phyloP scores from a whole-genome alignment of 306 rosid genomes.

The Vigna mungo region DNA sequence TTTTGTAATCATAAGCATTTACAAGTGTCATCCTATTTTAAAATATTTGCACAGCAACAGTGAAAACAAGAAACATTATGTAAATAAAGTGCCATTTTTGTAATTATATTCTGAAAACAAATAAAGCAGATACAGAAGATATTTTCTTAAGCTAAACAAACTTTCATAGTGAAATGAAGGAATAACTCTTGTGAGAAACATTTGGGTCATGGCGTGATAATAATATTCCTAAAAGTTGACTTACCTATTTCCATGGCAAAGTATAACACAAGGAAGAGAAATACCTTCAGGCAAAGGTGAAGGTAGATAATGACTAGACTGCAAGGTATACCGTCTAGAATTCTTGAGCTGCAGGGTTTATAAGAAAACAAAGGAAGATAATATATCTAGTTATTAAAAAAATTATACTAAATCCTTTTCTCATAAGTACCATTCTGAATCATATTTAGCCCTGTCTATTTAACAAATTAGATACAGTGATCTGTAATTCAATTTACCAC shows the following conservation, averaged over 20 bases:
- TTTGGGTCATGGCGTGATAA: background rate
- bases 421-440: slow-evolving; percentile 95
- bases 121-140: background rate
- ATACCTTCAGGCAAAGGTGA: slow-evolving; percentile 73
- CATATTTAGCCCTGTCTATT: slow-evolving; percentile 82
- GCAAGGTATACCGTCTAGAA: slow-evolving; percentile 78
- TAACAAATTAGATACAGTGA: slow-evolving; percentile 41
- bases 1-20: background rate
- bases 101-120: background rate
- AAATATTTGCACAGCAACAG: background rate
- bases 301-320: slow-evolving; percentile 92
- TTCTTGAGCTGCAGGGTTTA: slow-evolving; percentile 79
- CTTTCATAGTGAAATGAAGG: slow-evolving; percentile 4
- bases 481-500: slow-evolving; percentile 20
- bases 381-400: slow-evolving; percentile 39
- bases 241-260: slow-evolving; percentile 98
- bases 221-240: slow-evolving; percentile 30
- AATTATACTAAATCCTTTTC: slow-evolving; percentile 64
- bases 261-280: slow-evolving; percentile 92
- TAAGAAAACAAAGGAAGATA: slow-evolving; percentile 17
- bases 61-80: background rate
- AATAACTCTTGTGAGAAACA: slow-evolving; percentile 9
- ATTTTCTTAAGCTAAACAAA: background rate
- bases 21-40: background rate
- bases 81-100: background rate